These are phyloP conservation scores for Penicillium sclerotiorum DNA, from an alignment of 2,329 filamentous ascomycete genomes.

Conservation along the genomic window DNA sequence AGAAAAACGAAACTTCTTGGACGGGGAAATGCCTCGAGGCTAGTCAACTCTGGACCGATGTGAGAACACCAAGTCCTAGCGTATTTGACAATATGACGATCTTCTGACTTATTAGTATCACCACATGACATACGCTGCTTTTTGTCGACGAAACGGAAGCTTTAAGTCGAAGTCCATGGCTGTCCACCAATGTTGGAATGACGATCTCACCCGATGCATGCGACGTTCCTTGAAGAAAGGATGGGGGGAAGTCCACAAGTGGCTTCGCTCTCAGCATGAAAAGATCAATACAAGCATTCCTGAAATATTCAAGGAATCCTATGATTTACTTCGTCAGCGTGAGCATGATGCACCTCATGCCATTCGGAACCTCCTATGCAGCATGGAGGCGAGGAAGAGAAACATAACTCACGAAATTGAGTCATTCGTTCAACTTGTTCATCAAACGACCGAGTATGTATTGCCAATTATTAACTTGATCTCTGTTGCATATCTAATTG, in stretches of 20 bases:
- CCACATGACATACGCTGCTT: background rate
- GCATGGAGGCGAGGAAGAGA: background rate
- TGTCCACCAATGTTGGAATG: background rate
- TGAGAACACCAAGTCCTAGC: background rate
- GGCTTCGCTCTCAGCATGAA: background rate
- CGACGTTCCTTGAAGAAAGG: no score
- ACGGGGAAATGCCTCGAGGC: no score
- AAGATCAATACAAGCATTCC: no score
- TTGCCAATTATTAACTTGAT: background rate
- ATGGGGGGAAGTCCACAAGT: no score
- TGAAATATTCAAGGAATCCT: background rate
- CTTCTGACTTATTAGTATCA: background rate
- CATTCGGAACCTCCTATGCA: background rate
- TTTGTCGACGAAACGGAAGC: background rate
- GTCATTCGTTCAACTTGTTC: background rate
- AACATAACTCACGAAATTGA: background rate
- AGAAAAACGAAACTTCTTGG: no score
- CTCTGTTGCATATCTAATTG: background rate
- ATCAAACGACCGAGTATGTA: background rate
- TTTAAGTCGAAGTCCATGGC: background rate
- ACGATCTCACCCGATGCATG: background rate
- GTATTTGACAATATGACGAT: background rate
- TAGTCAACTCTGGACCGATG: background rate
- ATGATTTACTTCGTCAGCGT: background rate
- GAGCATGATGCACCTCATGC: background rate